These are phyloP conservation scores for Phytopythium oedochilum DNA, from an alignment of 352 stramenopile genomes.

Conservation along the genomic window DNA sequence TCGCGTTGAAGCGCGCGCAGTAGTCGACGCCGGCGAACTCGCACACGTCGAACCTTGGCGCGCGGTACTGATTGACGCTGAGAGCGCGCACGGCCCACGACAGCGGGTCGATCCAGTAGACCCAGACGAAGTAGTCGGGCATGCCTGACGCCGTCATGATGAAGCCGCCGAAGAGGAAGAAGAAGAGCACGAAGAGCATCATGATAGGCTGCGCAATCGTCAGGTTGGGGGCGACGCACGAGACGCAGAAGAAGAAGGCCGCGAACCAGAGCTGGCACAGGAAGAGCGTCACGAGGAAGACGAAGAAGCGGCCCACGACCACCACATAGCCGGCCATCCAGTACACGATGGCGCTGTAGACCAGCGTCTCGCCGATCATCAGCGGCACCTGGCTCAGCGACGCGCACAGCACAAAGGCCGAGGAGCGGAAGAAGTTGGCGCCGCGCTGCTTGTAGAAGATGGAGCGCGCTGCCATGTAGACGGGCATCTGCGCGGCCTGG, in stretches of 20 bases:
- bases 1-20: conserved; percentile 20
- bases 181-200: conserved; percentile 57
- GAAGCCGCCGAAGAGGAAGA: conserved; percentile 71
- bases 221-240: conserved; percentile 34
- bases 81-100: conserved; percentile 54
- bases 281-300: conserved; percentile 63
- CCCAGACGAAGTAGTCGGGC: conserved; percentile 57
- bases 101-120: conserved; percentile 76
- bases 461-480: conserved; percentile 59
- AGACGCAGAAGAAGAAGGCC: conserved; percentile 67
- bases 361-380: conserved; percentile 56
- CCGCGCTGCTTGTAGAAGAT: conserved; percentile 90
- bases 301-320: conserved; percentile 29
- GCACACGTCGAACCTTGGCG: conserved; percentile 34
- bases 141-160: conserved; percentile 50
- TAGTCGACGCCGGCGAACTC: conserved; percentile 47
- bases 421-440: conserved; percentile 86
- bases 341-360: conserved; percentile 86
- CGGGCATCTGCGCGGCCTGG: conserved; percentile 70
- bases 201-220: conserved; percentile 56
- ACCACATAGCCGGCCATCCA: conserved; percentile 82
- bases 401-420: conserved; percentile 67
- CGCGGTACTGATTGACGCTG: conserved; percentile 52
- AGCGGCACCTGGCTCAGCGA: conserved; percentile 45
- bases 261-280: conserved; percentile 66